Evolutionary conservation across 2,329 filamentous ascomycete genomes (phyloP), one percentile per base, ranked within the genome.

Genomic region (Penicillium sp.): DNA sequence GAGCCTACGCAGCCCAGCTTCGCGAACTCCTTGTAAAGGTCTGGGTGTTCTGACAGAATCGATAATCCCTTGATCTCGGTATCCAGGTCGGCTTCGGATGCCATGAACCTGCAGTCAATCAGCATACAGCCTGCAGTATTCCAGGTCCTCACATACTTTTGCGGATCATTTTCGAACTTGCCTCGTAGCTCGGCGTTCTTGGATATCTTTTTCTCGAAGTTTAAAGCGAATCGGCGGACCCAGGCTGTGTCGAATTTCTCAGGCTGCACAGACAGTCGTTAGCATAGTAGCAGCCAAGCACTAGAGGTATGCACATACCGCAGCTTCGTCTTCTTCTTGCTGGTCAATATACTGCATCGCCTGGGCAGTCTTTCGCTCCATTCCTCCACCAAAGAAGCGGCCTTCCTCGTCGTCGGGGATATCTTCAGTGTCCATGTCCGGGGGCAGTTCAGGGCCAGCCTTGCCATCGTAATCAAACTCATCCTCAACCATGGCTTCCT

Each of bases 341-440:
- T 83, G 79, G 59, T 97, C 91, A 59, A 99, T 85, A 69, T 89
- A 97, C 74, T 97, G 89, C 67, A 99, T 82, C 20, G 94, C 90
- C 64, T 92, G 85, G 2, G 86, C 87, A 62, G 95, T 91, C 62
- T 90, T 83, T 55, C 87, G 82, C 25, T 88, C 90, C 65, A 99
- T 88, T 31, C 94, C 94, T 51, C 92, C 90, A 42, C 93, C 94
- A 66, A 97, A 99, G 79, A 99, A 99, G 11, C 94, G 87, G 1
- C 93, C 94, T 61, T 96, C 94, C 51, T 96, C 91, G 65, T 96
- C 92, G 63, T 93, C 89, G 8, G 72, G 78, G 75, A 82, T 78
- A 46, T 85, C 81, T 49, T 82, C 84, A 33, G 81, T 77, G 51
- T 80, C 81, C 25, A 83, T 79, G 59, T 84, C 83, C 6, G 79